These are phyloP conservation scores for Cordyceps farinosa DNA, from an alignment of 2,329 filamentous ascomycete species.

Conservation along the genomic window DNA sequence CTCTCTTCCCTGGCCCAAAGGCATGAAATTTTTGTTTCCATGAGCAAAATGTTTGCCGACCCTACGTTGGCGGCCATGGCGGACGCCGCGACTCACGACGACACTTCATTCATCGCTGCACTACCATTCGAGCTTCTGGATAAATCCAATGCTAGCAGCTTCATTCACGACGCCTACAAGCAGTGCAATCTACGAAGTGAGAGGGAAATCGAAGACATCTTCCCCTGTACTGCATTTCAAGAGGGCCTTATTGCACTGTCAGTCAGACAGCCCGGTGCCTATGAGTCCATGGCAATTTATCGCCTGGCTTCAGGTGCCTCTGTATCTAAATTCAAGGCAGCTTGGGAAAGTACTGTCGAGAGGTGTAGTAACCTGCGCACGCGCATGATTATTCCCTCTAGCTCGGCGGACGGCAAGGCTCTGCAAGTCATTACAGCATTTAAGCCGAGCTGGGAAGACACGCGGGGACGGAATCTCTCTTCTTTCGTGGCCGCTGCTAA, in stretches of 20 bases:
- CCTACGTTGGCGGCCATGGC: slow-evolving; percentile 4
- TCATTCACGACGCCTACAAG: background rate
- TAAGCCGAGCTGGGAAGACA: slow-evolving; percentile 2
- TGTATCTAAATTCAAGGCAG: slow-evolving; percentile 25
- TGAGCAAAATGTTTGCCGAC: background rate
- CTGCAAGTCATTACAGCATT: background rate
- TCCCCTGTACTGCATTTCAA: slow-evolving; percentile 40
- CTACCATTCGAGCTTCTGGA: slow-evolving; percentile 1
- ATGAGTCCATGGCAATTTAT: slow-evolving; percentile 32
- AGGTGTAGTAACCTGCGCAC: slow-evolving; percentile 18
- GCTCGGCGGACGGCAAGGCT: slow-evolving; percentile 8
- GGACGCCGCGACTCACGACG: background rate
- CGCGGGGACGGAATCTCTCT: background rate
- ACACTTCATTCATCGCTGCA: background rate
- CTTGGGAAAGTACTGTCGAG: slow-evolving; percentile 25
- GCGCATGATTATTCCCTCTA: slow-evolving; percentile 12
- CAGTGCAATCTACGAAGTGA: background rate
- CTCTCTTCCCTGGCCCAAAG: slow-evolving; percentile 25
- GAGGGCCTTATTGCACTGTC: slow-evolving; percentile 38
- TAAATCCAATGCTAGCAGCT: background rate
- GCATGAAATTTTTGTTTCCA: slow-evolving; percentile 22
- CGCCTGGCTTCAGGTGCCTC: slow-evolving; percentile 23
- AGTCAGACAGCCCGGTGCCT: slow-evolving; percentile 33
- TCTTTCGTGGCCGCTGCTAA: background rate
- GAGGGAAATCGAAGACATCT: slow-evolving; percentile 31